A percentile compares a stretch with the other conserved stretches of the same genome.
phyloP scores from a whole-genome alignment of 257 asterid species.

The Galeopsis tetrahit region DNA sequence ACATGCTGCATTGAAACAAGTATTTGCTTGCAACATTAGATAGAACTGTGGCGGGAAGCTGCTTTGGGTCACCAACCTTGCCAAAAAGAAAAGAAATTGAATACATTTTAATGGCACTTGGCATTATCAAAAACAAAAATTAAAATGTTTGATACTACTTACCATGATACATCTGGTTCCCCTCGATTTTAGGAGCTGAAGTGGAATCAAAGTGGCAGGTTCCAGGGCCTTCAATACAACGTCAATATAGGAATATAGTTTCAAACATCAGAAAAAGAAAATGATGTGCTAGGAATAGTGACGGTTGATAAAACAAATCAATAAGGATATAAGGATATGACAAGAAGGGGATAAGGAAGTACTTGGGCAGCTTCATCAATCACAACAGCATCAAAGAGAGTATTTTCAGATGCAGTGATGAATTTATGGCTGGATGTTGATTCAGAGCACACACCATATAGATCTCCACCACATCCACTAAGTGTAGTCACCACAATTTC shows the following conservation, averaged over 20 bases:
- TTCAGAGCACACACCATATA: constrained; percentile 90
- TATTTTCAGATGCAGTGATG: constrained; percentile 62
- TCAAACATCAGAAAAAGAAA: constrained; percentile 35
- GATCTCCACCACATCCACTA: constrained; percentile 98
- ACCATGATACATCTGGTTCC: constrained; percentile 97
- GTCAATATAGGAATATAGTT: constrained; percentile 26
- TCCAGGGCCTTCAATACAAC: constrained; percentile 75
- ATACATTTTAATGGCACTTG: constrained; percentile 33
- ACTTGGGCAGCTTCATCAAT: constrained; percentile 99
- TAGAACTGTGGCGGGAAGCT: constrained; percentile 98
- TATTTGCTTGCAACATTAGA: constrained; percentile 91
- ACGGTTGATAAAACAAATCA: constrained; percentile 32
- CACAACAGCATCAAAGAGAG: constrained; percentile 94
- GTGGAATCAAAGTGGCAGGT: constrained; percentile 97
- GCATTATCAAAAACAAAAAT: constrained; percentile 27
- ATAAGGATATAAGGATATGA: constrained; percentile 31
- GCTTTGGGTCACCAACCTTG: constrained; percentile 99
- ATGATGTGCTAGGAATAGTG: constrained; percentile 13
- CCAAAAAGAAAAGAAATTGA: constrained; percentile 26
- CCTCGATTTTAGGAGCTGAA: constrained; percentile 91
- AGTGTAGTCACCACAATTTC: constrained; percentile 93
- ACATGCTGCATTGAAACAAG: constrained; percentile 96
- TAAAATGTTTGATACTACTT: constrained; percentile 35
- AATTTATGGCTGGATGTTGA: constrained; percentile 74
- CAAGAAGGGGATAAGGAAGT: constrained; percentile 32